Conservation (phyloP, 2,329 filamentous ascomycete genomes). For the Paecilomyces sp. region DNA sequence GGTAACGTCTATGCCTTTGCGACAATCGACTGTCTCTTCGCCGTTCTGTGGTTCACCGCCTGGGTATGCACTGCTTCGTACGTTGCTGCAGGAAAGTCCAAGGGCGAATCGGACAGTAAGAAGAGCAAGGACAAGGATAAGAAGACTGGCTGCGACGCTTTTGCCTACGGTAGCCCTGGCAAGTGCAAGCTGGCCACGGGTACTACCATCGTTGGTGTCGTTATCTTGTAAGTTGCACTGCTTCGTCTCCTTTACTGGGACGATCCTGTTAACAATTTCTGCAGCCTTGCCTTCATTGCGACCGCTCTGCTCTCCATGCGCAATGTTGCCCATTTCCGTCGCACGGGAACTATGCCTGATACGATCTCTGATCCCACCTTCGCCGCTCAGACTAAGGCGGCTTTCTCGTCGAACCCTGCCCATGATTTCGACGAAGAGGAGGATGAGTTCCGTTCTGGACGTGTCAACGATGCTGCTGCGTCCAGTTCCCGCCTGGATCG, state of each 20-base stretch:
- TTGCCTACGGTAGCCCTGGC: conserved; percentile 46
- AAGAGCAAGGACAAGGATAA: conserved; percentile 29
- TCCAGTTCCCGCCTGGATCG: conserved; percentile 33
- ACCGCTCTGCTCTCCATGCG: conserved; percentile 49
- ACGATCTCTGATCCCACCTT: conserved; percentile 39
- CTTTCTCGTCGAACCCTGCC: conserved; percentile 40
- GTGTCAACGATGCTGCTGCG: conserved; percentile 33
- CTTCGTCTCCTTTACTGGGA: neutral
- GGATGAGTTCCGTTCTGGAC: conserved; percentile 36
- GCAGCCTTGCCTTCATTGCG: conserved; percentile 46
- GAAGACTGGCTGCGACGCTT: conserved; percentile 46
- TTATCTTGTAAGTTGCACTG: conserved; percentile 45
- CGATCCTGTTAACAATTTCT: neutral
- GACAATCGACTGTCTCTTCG: conserved; percentile 47
- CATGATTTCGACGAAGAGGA: conserved; percentile 40
- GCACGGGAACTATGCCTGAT: conserved; percentile 48
- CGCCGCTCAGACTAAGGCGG: conserved; percentile 42
- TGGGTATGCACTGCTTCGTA: conserved; percentile 52
- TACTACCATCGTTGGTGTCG: conserved; percentile 48
- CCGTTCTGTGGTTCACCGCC: conserved; percentile 53
- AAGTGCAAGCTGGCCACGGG: conserved; percentile 53
- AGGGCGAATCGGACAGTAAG: conserved; percentile 35
- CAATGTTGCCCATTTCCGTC: conserved; percentile 50
- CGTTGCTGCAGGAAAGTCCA: conserved; percentile 46
- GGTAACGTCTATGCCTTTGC: conserved; percentile 56